Evolutionary conservation across 2,329 filamentous ascomycete species (phyloP), one percentile per base, ranked within the genome.

Genomic region (Metarhizium robertsii): DNA sequence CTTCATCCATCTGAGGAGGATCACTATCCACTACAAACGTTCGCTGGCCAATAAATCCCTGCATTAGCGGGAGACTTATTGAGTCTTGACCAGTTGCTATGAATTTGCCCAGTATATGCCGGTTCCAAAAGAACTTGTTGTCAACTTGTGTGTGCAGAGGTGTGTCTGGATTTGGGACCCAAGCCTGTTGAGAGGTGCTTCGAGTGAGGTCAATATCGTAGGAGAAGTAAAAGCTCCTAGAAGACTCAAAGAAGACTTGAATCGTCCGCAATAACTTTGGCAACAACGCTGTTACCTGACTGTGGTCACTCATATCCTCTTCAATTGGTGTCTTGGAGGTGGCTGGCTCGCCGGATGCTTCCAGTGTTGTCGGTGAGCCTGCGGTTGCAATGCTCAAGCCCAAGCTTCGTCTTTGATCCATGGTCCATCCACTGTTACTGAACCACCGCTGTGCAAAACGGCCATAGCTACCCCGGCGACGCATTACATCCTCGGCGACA

Each of bases 181-280:
- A 51, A 0, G 62, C 54, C 34, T 62, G 58, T 49, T 69, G 75
- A 2, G 72, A 70, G 55, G 84, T 64, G 59, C 80, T 84, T 55
- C 86, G 81, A 0, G 94, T 97, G 52, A 99, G 81, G 67, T 99
- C 92, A 67, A 92, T 81, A 61, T 99, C 94, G 68, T 99, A 96
- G 0, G 92, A 92, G 69, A 92, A 99, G 75, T 87, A 97, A 70
- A 96, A 97, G 68, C 90, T 96, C 59, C 81, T 80, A 0, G 87
- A 91, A 4, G 85, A 80, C 1, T 88, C 85, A 66, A 96, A 92
- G 58, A 96, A 82, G 55, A 97, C 82, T 65, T 89, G 89, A 2
- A 90, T 86, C 36, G 89, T 95, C 45, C 87, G 82, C 46, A 99
- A 71, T 43, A 97, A 77, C 65, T 96, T 95, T 1, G 92, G 92